Percentiles rank a stretch among this genome's conserved stretches.
Conservation (phyloP, 371 early-diverging fungal species). For the Fennellomyces sp. region DNA sequence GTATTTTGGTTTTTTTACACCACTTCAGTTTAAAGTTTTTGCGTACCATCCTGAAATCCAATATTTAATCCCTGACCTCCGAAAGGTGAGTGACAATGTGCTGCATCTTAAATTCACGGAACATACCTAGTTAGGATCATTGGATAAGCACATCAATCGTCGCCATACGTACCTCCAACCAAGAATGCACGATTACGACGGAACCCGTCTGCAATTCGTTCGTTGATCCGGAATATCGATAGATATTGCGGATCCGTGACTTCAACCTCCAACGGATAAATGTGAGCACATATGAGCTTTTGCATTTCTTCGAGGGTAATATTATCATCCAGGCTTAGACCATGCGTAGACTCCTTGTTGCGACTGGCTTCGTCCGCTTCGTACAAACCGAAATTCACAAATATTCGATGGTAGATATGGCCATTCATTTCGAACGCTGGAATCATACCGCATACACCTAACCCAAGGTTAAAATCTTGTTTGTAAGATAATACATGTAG, state of each 20-base stretch:
- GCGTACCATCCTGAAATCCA: conserved; percentile 45
- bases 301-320: conserved; percentile 9
- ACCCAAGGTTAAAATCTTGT: not conserved
- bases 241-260: conserved; percentile 13
- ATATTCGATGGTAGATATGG: not conserved
- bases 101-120: too few relatives aligned
- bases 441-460: conserved; percentile 11
- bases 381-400: conserved; percentile 9
- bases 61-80: conserved; percentile 49
- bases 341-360: conserved; percentile 5
- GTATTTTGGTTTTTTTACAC: too few relatives aligned
- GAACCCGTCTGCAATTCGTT: conserved; percentile 43
- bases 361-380: not conserved
- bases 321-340: not conserved
- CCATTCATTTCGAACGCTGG: conserved; percentile 7
- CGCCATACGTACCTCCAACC: conserved; percentile 33
- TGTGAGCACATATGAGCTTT: not conserved
- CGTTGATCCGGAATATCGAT: conserved; percentile 41
- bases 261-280: conserved; percentile 6
- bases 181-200: conserved; percentile 36
- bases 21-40: too few relatives aligned
- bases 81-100: conserved; percentile 49
- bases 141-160: not conserved
- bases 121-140: too few relatives aligned
- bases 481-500: not conserved